phyloP scores from a whole-genome alignment of 1,284 basidiomycete genomes.

The Moniliophthora roreri region DNA sequence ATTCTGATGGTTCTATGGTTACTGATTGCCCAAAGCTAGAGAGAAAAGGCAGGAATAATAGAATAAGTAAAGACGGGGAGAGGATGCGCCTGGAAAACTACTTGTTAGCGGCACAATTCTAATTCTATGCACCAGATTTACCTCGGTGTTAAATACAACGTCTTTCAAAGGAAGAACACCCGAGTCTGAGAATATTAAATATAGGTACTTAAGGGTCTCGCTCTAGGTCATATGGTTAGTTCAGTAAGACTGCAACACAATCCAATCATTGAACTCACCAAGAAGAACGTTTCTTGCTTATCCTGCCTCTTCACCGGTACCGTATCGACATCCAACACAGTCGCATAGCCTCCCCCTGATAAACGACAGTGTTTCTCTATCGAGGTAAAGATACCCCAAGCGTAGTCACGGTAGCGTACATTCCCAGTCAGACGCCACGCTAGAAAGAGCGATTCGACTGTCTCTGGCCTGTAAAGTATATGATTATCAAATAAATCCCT shows the following conservation, averaged over 20 bases:
- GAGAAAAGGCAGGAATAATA: too few species aligned
- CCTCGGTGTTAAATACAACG: conserved; percentile 67
- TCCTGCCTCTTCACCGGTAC: conserved; percentile 71
- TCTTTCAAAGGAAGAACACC: conserved; percentile 52
- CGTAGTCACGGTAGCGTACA: conserved; percentile 76
- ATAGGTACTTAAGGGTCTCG: conserved; percentile 79
- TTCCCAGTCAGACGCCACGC: conserved; percentile 88
- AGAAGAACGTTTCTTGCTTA: conserved; percentile 70
- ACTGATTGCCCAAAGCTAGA: too few species aligned
- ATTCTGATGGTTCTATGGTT: too few species aligned
- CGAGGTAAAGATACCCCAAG: conserved; percentile 90
- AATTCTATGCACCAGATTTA: conserved; percentile 22
- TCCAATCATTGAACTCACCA: too few species aligned
- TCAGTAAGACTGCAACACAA: too few species aligned
- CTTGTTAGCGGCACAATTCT: not conserved
- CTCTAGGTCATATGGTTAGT: conserved; percentile 32
- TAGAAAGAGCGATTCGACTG: conserved; percentile 91
- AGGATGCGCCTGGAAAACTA: conserved; percentile 50
- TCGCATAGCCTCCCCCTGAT: conserved; percentile 79
- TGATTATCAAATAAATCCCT: too few species aligned
- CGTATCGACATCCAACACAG: conserved; percentile 82
- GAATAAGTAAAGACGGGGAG: conserved; percentile 46
- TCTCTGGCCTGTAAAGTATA: conserved; percentile 71
- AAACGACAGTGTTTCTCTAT: conserved; percentile 85
- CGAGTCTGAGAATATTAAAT: conserved; percentile 67